Evolutionary conservation across 2,329 filamentous ascomycete genomes (phyloP).

Genomic region (Paecilomyces dactylethromorphus): DNA sequence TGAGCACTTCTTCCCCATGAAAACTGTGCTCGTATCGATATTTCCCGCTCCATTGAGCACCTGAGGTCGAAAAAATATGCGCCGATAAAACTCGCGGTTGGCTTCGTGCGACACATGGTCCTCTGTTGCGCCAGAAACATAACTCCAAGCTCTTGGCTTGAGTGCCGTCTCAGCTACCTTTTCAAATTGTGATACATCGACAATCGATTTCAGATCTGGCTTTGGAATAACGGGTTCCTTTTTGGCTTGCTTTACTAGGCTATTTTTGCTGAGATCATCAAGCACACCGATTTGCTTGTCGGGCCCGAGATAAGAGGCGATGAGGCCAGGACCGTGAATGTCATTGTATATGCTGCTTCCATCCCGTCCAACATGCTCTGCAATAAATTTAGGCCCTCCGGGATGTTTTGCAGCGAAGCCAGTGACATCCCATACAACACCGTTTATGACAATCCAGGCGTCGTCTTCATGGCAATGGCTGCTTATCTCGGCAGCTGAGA

Average conservation of each 20-base stretch:
- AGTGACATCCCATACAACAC: constrained; percentile 56
- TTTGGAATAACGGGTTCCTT: not conserved
- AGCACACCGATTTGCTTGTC: not conserved
- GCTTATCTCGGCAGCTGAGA: not conserved
- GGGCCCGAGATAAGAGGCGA: not conserved
- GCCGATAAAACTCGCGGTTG: not conserved
- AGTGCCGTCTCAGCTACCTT: not conserved
- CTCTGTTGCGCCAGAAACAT: not conserved
- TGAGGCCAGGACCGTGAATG: constrained; percentile 37
- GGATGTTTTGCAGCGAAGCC: constrained; percentile 53
- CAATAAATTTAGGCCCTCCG: constrained; percentile 68
- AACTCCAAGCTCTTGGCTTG: not conserved
- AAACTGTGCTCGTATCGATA: not conserved
- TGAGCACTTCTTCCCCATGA: not conserved
- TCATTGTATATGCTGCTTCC: constrained; percentile 48
- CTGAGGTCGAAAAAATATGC: not conserved
- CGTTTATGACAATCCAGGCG: constrained; percentile 59
- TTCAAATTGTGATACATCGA: not conserved
- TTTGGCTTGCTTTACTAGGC: not conserved
- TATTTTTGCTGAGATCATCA: not conserved
- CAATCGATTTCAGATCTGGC: not conserved
- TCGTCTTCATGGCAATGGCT: constrained; percentile 18
- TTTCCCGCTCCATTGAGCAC: not conserved
- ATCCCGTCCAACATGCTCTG: constrained; percentile 52
- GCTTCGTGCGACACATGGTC: not conserved